Percentiles rank a stretch among this genome's conserved stretches.
phyloP scores from a whole-genome alignment of 345 rosid genomes.

The Syzygium oleosum region DNA sequence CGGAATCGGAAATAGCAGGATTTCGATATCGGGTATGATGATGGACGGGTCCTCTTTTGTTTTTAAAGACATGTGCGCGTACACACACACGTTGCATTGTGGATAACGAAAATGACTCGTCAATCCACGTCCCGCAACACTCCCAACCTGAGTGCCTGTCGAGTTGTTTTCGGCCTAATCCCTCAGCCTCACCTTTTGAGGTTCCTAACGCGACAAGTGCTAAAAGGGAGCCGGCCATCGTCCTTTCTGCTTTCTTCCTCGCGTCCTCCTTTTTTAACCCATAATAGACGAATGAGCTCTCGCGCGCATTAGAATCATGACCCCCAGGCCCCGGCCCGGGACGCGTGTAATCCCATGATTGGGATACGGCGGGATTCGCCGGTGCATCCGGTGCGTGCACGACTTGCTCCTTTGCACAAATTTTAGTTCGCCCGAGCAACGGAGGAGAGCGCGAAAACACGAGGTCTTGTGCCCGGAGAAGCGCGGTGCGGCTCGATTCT shows the following conservation, averaged over 20 bases:
- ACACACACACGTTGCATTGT: neutral
- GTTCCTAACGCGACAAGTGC: neutral
- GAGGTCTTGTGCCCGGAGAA: neutral
- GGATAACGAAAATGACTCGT: neutral
- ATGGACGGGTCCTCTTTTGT: neutral
- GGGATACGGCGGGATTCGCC: neutral
- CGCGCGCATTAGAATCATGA: no score
- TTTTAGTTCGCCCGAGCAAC: neutral
- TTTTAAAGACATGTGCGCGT: neutral
- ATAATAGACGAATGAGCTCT: neutral
- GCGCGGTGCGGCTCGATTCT: neutral
- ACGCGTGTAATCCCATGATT: neutral
- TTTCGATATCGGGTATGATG: neutral
- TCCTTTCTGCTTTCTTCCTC: neutral
- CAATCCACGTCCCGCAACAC: neutral
- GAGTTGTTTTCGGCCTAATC: neutral
- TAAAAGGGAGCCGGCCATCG: neutral
- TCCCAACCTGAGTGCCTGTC: neutral
- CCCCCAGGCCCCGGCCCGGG: neutral
- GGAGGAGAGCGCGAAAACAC: neutral
- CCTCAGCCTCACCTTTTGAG: neutral
- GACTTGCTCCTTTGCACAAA: neutral
- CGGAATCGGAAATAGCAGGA: neutral
- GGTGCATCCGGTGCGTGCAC: neutral
- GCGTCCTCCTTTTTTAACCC: neutral